Evolutionary conservation across 371 early-diverging fungal species (phyloP).

Genomic region (Mucor circinelloides): DNA sequence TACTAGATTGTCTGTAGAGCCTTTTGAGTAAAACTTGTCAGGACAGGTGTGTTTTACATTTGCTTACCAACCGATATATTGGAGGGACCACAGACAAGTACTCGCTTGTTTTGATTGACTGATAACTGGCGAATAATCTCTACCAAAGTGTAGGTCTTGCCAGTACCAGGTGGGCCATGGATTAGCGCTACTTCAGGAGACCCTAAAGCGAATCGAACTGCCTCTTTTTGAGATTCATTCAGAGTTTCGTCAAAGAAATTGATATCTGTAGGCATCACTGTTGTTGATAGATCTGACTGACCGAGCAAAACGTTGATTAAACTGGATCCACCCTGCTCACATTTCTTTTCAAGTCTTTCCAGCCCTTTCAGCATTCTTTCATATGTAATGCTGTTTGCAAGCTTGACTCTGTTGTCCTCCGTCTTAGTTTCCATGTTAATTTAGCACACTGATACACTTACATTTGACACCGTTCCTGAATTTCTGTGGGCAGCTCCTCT

Average conservation of each 20-base stretch:
- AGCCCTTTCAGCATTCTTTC: slow-evolving; percentile 57
- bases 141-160: slow-evolving; percentile 92
- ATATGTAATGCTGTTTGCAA: slow-evolving; percentile 81
- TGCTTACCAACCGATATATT: slow-evolving; percentile 88
- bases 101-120: slow-evolving; percentile 60
- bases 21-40: background rate
- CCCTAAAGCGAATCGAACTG: slow-evolving; percentile 69
- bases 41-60: background rate
- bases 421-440: background rate
- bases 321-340: slow-evolving; percentile 16
- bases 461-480: slow-evolving; percentile 73
- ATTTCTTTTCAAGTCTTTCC: slow-evolving; percentile 24
- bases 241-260: slow-evolving; percentile 66
- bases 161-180: slow-evolving; percentile 93
- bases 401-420: slow-evolving; percentile 44
- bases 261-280: slow-evolving; percentile 22
- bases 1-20: slow-evolving; percentile 72
- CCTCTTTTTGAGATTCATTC: slow-evolving; percentile 78
- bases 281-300: slow-evolving; percentile 19
- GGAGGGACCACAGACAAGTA: slow-evolving; percentile 94
- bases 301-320: slow-evolving; percentile 36
- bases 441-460: slow-evolving; percentile 19
- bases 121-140: slow-evolving; percentile 84
- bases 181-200: slow-evolving; percentile 77
- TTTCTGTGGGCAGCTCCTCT: slow-evolving; percentile 66